Percentiles rank a stretch among this genome's conserved stretches.
Evolutionary conservation across 306 rosid genomes (phyloP).

Genomic region (Begonia fuchsioides): DNA sequence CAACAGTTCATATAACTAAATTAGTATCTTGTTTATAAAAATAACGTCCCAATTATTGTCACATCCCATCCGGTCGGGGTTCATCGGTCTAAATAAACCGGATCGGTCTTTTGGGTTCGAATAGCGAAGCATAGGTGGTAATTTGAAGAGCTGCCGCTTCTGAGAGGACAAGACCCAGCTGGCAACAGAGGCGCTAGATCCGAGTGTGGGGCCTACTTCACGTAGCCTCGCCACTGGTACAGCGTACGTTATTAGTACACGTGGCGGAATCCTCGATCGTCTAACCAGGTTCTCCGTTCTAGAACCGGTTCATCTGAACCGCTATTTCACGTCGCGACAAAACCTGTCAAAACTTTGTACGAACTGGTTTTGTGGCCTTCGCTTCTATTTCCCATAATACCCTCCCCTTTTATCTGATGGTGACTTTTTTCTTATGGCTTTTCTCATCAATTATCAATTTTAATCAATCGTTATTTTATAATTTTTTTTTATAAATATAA

Average conservation of each 20-base stretch:
- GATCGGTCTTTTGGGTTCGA: too few species aligned
- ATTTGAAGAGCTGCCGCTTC: neutral
- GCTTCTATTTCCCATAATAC: neutral
- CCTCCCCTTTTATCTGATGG: neutral
- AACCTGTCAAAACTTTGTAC: neutral
- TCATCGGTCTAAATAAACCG: too few species aligned
- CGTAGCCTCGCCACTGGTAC: neutral
- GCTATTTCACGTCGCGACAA: neutral
- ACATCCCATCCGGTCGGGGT: too few species aligned
- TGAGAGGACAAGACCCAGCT: slow-evolving; percentile 1
- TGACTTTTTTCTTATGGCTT: too few species aligned
- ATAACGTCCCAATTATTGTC: too few species aligned
- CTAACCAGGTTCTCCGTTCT: neutral
- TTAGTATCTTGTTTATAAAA: too few species aligned
- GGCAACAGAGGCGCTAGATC: slow-evolving; percentile 2
- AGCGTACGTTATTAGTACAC: neutral
- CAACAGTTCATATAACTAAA: too few species aligned
- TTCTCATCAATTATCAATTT: too few species aligned
- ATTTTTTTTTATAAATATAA: too few species aligned
- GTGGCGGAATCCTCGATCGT: neutral
- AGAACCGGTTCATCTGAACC: slow-evolving; percentile 1
- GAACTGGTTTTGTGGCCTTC: neutral
- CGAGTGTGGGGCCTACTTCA: neutral
- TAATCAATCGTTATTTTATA: too few species aligned
- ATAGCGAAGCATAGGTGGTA: neutral